Evolutionary conservation across 768 basidiomycete genomes (phyloP).

Genomic region (Boletus huronensis): DNA sequence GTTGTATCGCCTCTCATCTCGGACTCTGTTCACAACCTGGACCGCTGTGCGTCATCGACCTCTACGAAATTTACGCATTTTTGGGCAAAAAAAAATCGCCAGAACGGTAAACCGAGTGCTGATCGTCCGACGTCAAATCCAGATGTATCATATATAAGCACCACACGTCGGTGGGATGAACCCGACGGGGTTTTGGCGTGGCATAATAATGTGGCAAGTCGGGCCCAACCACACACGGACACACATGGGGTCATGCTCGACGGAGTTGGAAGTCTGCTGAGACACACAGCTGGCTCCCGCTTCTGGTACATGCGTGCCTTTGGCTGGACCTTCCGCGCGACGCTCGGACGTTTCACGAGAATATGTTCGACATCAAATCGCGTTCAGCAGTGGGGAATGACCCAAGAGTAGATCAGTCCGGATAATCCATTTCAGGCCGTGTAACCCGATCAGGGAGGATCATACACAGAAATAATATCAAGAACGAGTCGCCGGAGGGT

Average conservation of each 20-base stretch:
- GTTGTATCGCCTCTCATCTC: conserved; percentile 15
- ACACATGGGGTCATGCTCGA: background rate
- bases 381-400: background rate
- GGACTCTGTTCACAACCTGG: conserved; percentile 5
- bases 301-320: background rate
- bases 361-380: background rate
- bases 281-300: background rate
- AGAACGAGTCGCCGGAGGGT: background rate
- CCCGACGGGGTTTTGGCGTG: background rate
- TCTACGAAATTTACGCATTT: background rate
- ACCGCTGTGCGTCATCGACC: background rate
- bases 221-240: background rate
- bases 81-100: background rate
- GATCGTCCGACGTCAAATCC: conserved; percentile 19
- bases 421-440: conserved; percentile 14
- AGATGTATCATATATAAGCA: conserved; percentile 12
- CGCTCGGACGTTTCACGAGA: conserved; percentile 25
- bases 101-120: background rate
- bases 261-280: background rate
- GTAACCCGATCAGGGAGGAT: background rate
- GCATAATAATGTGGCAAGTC: background rate
- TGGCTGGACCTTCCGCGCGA: conserved; percentile 12
- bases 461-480: background rate
- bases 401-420: too few relatives aligned
- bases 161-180: background rate